Base-by-base conservation (phyloP, 2,329 filamentous ascomycete species). In the Hypoxylon rubiginosum region DNA sequence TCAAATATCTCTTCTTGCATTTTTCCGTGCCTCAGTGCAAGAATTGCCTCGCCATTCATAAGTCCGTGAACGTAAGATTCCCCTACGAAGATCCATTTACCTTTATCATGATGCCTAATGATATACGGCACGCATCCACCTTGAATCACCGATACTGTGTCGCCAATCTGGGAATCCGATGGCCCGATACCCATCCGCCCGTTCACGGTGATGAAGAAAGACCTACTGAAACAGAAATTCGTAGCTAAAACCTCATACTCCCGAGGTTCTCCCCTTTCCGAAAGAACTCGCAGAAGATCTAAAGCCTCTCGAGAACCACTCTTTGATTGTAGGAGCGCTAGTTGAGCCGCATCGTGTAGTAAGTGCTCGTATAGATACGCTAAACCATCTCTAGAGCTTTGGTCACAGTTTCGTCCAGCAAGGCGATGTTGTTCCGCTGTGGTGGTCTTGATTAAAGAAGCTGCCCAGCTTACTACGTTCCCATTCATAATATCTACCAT, bases 51-150 rank as follows among this genome's bases (percentile, higher is more conserved):
- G 15, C 36, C 36, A 10, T 11, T n/a, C 36, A 39, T 39, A 4
- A 39, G 15, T 15, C 58, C 58, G 21, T 61, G 24, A 13, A 61
- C 48, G 26, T 54, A 61, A 4, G 58, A 61, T 24, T 61, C 50
- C 4, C 58, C 58, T 48, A 61, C 24, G 24, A 61, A 54, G 15
- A 8, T 6, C 17, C 17, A 61, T 30, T 30, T 30, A 5, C 24
- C 39, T 10, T 2, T 15, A 15, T 36, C 50, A 21, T 11, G 2
- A n/a, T 26, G 46, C 53, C 50, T 43, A 1, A 54, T 30, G 9
- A 61, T 39, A 39, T 54, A 61, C 2, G 58, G 58, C 15, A 61
- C 58, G 9, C 26, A 49, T 3, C 58, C 50, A 6, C 58, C 58
- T 17, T 48, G 46, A 5, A 61, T 15, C 4, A 61, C 41, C 9